Base-by-base conservation (phyloP, 2,329 filamentous ascomycete genomes). In the Calonectria henricotiae region DNA sequence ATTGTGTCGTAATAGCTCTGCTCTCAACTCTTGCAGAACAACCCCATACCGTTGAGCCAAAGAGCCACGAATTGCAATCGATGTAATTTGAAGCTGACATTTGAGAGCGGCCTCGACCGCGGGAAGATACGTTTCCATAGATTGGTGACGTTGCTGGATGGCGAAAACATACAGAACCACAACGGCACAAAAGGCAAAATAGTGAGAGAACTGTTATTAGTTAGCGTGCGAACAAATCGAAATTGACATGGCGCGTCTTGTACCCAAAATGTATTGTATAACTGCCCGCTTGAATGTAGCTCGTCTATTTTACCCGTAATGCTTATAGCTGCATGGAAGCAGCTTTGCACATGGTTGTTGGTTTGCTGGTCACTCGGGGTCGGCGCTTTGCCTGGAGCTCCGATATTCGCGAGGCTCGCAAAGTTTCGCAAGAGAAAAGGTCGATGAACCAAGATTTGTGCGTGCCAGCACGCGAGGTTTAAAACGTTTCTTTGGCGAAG, bases 111-210 rank as follows among this genome's bases (percentile, higher is more conserved):
- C 81, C 15, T 78, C 70, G 20, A 85, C 81, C 32, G 82, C 80
- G 0, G 67, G 64, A 4, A 76, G 69, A 67, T 80, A 81, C 2
- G 73, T 75, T 30, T 79, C 76, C 39, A 76, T 71, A 3, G 77
- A 72, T 4, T 75, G 69, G 4, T 76, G 71, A 1, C 79, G 71
- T 37, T 82, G 76, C 47, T 85, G 84, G 11, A 86, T 86, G 5
- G 81, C 80, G 47, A 83, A 84, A 4, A 86, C 81, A 66, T 86
- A 86, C 2, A 86, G 75, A 1, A 86, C 79, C 1, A 85, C 83
- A 3, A 84, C 82, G 0, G 85, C 85, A 13, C 79, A 85, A 51
- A 86, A 86, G 1, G 81, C 84, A 63, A 83, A 84, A 65, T 86
- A 86, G 27, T 83, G 83, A 0, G 62, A 58, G 17, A 71, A 71